Evolutionary conservation across 1,284 basidiomycete genomes (phyloP).

Genomic region (Tremellales sp.): DNA sequence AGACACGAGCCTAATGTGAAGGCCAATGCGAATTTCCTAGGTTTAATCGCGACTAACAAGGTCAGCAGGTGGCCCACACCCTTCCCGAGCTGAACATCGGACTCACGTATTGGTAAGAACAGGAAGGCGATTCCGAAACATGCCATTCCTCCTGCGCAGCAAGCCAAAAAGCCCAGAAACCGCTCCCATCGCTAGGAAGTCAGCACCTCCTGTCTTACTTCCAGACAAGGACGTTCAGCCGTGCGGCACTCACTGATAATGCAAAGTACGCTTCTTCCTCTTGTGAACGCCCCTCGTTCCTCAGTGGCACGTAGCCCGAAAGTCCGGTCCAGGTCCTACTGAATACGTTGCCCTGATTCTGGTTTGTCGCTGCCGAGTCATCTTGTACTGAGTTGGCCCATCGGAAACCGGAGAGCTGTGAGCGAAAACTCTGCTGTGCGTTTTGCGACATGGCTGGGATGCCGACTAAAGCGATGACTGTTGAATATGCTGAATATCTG

Average conservation of each 20-base stretch:
- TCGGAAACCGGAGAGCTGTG: slow-evolving; percentile 61
- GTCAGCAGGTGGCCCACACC: not conserved
- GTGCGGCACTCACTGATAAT: slow-evolving; percentile 60
- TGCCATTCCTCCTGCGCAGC: slow-evolving; percentile 80
- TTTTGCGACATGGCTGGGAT: slow-evolving; percentile 22
- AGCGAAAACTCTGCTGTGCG: slow-evolving; percentile 39
- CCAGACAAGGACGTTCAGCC: slow-evolving; percentile 11
- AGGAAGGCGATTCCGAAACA: slow-evolving; percentile 96
- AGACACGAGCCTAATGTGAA: slow-evolving; percentile 58
- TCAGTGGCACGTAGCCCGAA: slow-evolving; percentile 77
- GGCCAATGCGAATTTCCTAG: slow-evolving; percentile 81
- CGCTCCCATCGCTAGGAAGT: slow-evolving; percentile 40
- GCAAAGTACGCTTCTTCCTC: slow-evolving; percentile 98
- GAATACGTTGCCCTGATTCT: slow-evolving; percentile 56
- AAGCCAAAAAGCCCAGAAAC: slow-evolving; percentile 88
- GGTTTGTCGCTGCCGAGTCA: slow-evolving; percentile 55
- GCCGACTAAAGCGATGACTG: no score
- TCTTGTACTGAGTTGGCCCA: slow-evolving; percentile 74
- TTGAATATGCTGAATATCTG: no score
- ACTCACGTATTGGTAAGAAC: slow-evolving; percentile 66
- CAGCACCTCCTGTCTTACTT: not conserved
- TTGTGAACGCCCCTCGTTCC: slow-evolving; percentile 75
- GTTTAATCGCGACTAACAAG: slow-evolving; percentile 65
- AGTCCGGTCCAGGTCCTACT: slow-evolving; percentile 54
- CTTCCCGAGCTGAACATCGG: not conserved